A percentile compares a stretch with the other conserved stretches of the same genome.
Evolutionary conservation across 306 rosid genomes (phyloP).

Genomic region (Cucumis sativus): Cucumber_9930_V3 NC_026657.2:34782001-34782500

Average conservation of each 20-base stretch:
- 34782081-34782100: slow-evolving; percentile 11
- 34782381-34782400: slow-evolving; percentile 6
- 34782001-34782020: not conserved
- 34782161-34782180: slow-evolving; percentile 27
- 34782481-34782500: slow-evolving; percentile 9
- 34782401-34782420: not conserved
- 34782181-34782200: slow-evolving; percentile 4
- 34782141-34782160: slow-evolving; percentile 1
- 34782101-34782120: slow-evolving; percentile 16
- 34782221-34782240: not conserved
- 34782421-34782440: slow-evolving; percentile 13
- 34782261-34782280: not conserved
- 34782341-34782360: slow-evolving; percentile 8
- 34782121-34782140: slow-evolving; percentile 6
- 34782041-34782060: slow-evolving; percentile 18
- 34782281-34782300: slow-evolving; percentile 19
- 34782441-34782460: slow-evolving; percentile 33
- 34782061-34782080: slow-evolving; percentile 4
- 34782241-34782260: not conserved
- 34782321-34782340: slow-evolving; percentile 33
- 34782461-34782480: slow-evolving; percentile 19
- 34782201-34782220: slow-evolving; percentile 3
- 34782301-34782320: slow-evolving; percentile 67
- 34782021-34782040: not conserved
- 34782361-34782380: slow-evolving; percentile 43